phyloP scores from a whole-genome alignment of 768 basidiomycete species.

The Leccinum ochraceum region DNA sequence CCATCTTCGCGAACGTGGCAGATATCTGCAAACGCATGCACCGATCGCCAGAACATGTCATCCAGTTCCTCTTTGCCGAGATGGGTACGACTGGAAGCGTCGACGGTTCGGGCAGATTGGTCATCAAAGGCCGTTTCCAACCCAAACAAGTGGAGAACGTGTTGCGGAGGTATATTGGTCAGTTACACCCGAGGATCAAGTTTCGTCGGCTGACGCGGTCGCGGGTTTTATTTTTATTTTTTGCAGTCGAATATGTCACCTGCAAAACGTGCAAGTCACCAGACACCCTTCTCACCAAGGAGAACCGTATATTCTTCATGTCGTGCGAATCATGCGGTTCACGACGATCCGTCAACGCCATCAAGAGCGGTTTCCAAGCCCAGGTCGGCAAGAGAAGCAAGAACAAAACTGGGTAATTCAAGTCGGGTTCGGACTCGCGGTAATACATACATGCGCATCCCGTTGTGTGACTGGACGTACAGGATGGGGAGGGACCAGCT shows the following conservation, averaged over 20 bases:
- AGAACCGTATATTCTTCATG: conserved; percentile 99
- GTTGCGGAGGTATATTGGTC: conserved; percentile 93
- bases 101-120: conserved; percentile 86
- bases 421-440: not conserved
- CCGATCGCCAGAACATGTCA: conserved; percentile 95
- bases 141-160: conserved; percentile 99
- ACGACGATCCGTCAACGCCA: conserved; percentile 87
- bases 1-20: conserved; percentile 93
- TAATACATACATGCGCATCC: not conserved
- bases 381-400: conserved; percentile 88
- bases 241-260: conserved; percentile 92
- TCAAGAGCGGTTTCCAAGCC: conserved; percentile 99
- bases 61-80: conserved; percentile 95
- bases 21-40: conserved; percentile 99
- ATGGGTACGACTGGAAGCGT: conserved; percentile 98
- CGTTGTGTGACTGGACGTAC: conserved; percentile 1
- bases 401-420: conserved; percentile 65
- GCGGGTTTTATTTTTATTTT: not conserved
- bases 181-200: conserved; percentile 28
- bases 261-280: conserved; percentile 99
- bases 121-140: conserved; percentile 98
- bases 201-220: not conserved
- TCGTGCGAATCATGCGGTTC: conserved; percentile 90
- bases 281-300: conserved; percentile 94
- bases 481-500: not conserved